Evolutionary conservation across 2,329 filamentous ascomycete genomes (phyloP).

Genomic region (Beauveria asiatica): DNA sequence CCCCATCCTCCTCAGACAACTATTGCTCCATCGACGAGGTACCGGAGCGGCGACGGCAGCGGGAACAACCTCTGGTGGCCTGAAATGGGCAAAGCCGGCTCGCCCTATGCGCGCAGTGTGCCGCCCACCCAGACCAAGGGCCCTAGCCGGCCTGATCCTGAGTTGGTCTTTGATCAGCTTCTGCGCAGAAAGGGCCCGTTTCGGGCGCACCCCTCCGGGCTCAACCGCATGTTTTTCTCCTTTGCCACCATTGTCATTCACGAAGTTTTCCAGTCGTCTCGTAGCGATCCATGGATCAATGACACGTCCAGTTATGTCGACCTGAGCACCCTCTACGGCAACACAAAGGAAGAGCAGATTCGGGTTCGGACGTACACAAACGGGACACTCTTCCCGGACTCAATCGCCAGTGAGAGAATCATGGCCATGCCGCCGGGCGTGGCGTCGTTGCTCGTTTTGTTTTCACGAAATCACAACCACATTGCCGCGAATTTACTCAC

Average conservation of each 20-base stretch:
- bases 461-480: constrained; percentile 11
- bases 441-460: neutral
- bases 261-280: constrained; percentile 32
- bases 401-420: neutral
- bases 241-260: constrained; percentile 40
- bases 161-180: neutral
- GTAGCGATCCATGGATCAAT: constrained; percentile 16
- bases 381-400: neutral
- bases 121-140: too few relatives aligned
- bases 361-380: constrained; percentile 27
- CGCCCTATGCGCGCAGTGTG: neutral
- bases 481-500: constrained; percentile 13
- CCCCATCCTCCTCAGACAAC: too few relatives aligned
- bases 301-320: constrained; percentile 35
- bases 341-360: constrained; percentile 40
- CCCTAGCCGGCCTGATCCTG: neutral
- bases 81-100: constrained; percentile 12
- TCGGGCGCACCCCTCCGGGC: neutral
- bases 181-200: neutral
- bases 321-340: constrained; percentile 40
- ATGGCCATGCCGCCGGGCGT: neutral
- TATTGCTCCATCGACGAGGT: neutral
- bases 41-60: neutral
- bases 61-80: neutral
- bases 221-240: constrained; percentile 28